Percentiles rank a stretch among this genome's conserved stretches.
phyloP scores from a whole-genome alignment of 108 stramenopile species.

The Nannochloropsis salina region DNA sequence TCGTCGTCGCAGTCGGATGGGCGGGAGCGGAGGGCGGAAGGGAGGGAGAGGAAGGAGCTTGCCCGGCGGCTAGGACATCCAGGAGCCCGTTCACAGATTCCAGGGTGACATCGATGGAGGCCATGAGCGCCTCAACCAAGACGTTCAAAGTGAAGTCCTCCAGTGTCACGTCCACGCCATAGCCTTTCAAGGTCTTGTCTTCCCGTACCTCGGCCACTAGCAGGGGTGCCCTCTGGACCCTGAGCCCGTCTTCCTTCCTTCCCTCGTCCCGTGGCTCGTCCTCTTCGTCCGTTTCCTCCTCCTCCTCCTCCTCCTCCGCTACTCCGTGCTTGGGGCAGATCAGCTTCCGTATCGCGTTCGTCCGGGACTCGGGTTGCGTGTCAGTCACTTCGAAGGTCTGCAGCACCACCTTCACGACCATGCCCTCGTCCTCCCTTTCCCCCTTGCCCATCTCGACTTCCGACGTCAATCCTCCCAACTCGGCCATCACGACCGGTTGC shows the following conservation, averaged over 20 bases:
- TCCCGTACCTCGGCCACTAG: background rate
- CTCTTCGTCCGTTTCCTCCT: background rate
- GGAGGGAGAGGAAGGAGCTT: background rate
- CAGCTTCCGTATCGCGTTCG: background rate
- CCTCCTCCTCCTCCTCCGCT: background rate
- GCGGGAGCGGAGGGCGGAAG: background rate
- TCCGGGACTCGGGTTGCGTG: background rate
- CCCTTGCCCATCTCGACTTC: background rate
- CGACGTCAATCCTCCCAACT: background rate
- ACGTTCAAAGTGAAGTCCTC: background rate
- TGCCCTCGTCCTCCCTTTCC: background rate
- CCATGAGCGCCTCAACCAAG: background rate
- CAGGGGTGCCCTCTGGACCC: background rate
- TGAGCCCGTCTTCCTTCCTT: background rate
- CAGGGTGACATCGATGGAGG: background rate
- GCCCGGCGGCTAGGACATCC: conserved; percentile 2
- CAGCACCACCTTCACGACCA: background rate
- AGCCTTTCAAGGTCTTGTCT: background rate
- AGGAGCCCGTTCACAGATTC: background rate
- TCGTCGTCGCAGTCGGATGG: background rate
- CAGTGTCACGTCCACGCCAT: background rate
- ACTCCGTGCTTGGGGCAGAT: background rate
- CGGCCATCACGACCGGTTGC: background rate
- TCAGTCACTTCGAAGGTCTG: conserved; percentile 6
- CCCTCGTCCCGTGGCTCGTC: background rate